Percentiles rank a stretch among this genome's conserved stretches.
These are phyloP conservation scores for Papiliotrema laurentii DNA, from an alignment of 1,284 basidiomycete genomes.

Conservation along the genomic window DNA sequence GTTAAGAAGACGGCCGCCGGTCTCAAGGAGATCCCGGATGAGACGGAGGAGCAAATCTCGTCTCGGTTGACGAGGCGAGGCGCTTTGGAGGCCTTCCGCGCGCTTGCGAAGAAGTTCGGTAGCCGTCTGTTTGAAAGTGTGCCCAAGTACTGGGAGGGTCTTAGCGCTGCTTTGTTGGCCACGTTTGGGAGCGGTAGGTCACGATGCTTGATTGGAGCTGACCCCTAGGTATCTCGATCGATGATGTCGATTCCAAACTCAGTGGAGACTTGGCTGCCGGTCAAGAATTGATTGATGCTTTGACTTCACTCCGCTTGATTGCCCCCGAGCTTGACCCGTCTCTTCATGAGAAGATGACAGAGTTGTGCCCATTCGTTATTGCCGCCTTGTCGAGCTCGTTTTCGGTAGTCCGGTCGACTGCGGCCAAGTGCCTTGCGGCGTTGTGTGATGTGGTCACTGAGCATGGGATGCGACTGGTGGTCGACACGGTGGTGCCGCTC, in stretches of 20 bases:
- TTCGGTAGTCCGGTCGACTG: conserved; percentile 82
- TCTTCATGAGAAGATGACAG: conserved; percentile 64
- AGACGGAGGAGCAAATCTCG: conserved; percentile 53
- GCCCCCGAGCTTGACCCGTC: conserved; percentile 68
- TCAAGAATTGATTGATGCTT: conserved; percentile 87
- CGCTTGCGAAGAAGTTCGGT: conserved; percentile 76
- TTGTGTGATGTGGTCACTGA: conserved; percentile 80
- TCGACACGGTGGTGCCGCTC: conserved; percentile 79
- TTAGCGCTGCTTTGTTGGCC: conserved; percentile 72
- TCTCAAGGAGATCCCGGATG: conserved; percentile 49
- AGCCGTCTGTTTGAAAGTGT: conserved; percentile 66
- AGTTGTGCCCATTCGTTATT: conserved; percentile 71
- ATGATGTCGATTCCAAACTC: conserved; percentile 16
- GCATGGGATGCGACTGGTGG: conserved; percentile 80
- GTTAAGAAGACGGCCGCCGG: conserved; percentile 53
- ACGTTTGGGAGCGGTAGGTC: too few species aligned
- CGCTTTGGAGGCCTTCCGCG: conserved; percentile 74
- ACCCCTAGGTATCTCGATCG: conserved; percentile 10
- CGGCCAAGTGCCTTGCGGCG: conserved; percentile 79
- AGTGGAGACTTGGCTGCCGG: conserved; percentile 50
- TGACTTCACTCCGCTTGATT: conserved; percentile 82
- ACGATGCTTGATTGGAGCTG: too few species aligned
- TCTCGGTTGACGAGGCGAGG: conserved; percentile 62
- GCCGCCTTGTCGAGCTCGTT: conserved; percentile 74
- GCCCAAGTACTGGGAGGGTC: conserved; percentile 91